Percentiles rank a stretch among this genome's conserved stretches.
phyloP scores from a whole-genome alignment of 139 green algal genomes.

The Raphidocelis subcapitata region DNA sequence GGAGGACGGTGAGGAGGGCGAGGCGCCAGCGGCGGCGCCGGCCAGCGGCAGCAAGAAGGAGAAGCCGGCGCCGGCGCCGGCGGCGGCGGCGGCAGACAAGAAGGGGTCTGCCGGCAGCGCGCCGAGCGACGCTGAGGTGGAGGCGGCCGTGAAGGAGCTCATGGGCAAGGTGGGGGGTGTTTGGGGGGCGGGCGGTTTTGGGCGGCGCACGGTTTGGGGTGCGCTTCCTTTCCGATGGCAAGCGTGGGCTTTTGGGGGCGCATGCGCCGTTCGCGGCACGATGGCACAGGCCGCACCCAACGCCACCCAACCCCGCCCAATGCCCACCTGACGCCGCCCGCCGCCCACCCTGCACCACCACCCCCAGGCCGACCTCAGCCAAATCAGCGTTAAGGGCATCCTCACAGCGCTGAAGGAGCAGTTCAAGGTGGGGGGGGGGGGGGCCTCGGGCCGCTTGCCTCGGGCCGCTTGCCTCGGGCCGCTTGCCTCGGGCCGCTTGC shows the following conservation, averaged over 20 bases:
- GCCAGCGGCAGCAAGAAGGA: background rate
- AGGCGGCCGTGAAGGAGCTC: background rate
- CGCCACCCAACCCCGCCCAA: too few species aligned
- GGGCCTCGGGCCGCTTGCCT: background rate
- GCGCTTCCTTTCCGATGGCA: too few species aligned
- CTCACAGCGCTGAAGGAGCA: conserved; percentile 13
- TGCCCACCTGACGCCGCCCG: too few species aligned
- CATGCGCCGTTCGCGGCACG: too few species aligned
- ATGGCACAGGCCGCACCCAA: too few species aligned
- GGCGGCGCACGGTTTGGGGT: too few species aligned
- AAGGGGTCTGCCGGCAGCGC: background rate
- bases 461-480: background rate
- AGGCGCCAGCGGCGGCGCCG: background rate
- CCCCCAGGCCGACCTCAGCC: background rate
- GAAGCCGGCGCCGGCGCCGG: background rate
- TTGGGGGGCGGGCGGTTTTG: too few species aligned
- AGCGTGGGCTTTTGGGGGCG: too few species aligned
- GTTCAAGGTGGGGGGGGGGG: conserved; percentile 2
- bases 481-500: background rate
- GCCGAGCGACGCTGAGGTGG: conserved; percentile 4
- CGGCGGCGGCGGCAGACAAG: background rate
- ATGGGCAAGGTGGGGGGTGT: background rate
- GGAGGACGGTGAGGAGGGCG: background rate
- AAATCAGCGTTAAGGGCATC: conserved; percentile 13
- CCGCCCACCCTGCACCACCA: too few species aligned